A percentile compares a stretch with the other conserved stretches of the same genome.
Evolutionary conservation across 192 early-diverging fungal genomes (phyloP).

Genomic region (Podila clonocystis): DNA sequence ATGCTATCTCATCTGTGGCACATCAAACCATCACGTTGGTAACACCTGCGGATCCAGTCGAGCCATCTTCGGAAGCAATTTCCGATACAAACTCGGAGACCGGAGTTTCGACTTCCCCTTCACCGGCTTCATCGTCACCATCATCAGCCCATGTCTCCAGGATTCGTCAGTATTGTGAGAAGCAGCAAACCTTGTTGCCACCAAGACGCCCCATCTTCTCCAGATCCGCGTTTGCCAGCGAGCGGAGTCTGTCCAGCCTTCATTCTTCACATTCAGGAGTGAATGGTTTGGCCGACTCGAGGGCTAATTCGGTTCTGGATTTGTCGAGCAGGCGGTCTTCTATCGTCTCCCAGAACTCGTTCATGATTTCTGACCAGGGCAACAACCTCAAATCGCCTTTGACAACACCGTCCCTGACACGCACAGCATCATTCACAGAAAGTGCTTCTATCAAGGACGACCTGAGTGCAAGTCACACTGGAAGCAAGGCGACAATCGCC

Average conservation of each 20-base stretch:
- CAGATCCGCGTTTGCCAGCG: slow-evolving; percentile 25
- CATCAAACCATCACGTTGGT: slow-evolving; percentile 23
- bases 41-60: slow-evolving; percentile 3
- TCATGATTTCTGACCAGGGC: slow-evolving; percentile 44
- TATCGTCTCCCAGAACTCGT: slow-evolving; percentile 43
- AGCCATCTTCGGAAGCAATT: background rate
- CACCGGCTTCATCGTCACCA: slow-evolving; percentile 24
- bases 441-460: slow-evolving; percentile 10
- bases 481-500: background rate
- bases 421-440: slow-evolving; percentile 26
- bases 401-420: slow-evolving; percentile 31
- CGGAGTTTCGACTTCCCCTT: slow-evolving; percentile 1
- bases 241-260: slow-evolving; percentile 24
- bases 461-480: background rate
- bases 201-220: slow-evolving; percentile 46
- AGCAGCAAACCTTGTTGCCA: slow-evolving; percentile 43
- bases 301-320: slow-evolving; percentile 8
- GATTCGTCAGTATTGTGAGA: slow-evolving; percentile 49
- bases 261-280: slow-evolving; percentile 9
- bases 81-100: background rate
- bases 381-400: slow-evolving; percentile 20
- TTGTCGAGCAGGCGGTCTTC: slow-evolving; percentile 44
- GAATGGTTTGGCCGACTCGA: slow-evolving; percentile 9
- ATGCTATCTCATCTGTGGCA: slow-evolving; percentile 25
- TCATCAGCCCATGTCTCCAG: slow-evolving; percentile 31